A percentile compares a stretch with the other conserved stretches of the same genome.
These are phyloP conservation scores for Cutaneotrichosporon sp. DNA, from an alignment of 1,284 basidiomycete genomes.

Conservation along the genomic window DNA sequence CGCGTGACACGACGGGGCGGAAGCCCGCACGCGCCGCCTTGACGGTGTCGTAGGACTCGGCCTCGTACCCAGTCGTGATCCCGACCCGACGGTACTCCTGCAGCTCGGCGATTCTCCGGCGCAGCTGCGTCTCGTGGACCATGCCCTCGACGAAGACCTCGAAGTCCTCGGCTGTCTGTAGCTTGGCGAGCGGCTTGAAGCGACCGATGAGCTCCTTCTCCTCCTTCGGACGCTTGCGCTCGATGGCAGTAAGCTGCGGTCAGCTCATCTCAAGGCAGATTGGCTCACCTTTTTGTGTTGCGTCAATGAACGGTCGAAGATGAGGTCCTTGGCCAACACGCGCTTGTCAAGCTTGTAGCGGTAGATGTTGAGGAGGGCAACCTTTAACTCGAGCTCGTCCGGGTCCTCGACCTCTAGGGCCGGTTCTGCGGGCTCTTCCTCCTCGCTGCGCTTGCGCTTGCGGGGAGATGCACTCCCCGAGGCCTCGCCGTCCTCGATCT, in stretches of 20 bases:
- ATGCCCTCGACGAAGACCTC: conserved; percentile 87
- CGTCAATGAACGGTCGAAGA: conserved; percentile 87
- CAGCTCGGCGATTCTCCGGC: conserved; percentile 82
- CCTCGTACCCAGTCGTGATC: conserved; percentile 76
- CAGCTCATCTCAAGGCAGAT: not conserved
- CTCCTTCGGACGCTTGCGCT: conserved; percentile 87
- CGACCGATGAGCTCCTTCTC: conserved; percentile 88
- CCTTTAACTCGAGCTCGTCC: conserved; percentile 30
- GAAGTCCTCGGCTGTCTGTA: conserved; percentile 91
- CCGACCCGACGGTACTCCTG: conserved; percentile 86
- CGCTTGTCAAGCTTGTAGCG: conserved; percentile 88
- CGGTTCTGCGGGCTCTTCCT: conserved; percentile 63
- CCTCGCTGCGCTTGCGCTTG: conserved; percentile 64
- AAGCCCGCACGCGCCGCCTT: conserved; percentile 59
- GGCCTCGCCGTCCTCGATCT: conserved; percentile 23
- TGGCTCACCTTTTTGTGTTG: conserved; percentile 85
- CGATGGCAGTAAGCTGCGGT: conserved; percentile 77
- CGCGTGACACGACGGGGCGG: conserved; percentile 39
- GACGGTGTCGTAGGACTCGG: conserved; percentile 81
- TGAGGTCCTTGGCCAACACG: conserved; percentile 80
- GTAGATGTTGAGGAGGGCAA: conserved; percentile 82
- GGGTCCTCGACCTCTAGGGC: conserved; percentile 64
- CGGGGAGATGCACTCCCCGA: conserved; percentile 48
- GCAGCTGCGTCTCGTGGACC: conserved; percentile 80
- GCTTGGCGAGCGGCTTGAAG: conserved; percentile 85